Evolutionary conservation across 2,329 filamentous ascomycete genomes (phyloP).

Genomic region (Epichloe uncinata): DNA sequence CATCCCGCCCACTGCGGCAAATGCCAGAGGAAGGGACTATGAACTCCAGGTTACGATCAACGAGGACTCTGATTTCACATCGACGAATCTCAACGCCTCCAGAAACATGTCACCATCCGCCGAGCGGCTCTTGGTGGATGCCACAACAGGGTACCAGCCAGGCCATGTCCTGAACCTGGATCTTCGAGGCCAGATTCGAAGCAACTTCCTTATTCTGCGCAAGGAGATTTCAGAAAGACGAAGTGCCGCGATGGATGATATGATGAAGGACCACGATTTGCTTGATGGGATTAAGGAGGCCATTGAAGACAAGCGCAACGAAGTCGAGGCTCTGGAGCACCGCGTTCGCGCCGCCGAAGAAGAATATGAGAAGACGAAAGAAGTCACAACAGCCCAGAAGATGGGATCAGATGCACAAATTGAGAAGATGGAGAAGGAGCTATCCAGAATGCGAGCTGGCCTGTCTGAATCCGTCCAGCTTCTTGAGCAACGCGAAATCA

Average conservation of each 20-base stretch:
- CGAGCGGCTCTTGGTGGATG: slow-evolving; percentile 70
- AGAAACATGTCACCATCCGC: slow-evolving; percentile 26
- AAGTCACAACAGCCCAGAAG: slow-evolving; percentile 74
- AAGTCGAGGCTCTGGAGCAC: slow-evolving; percentile 86
- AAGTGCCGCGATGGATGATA: slow-evolving; percentile 68
- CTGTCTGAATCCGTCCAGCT: slow-evolving; percentile 78
- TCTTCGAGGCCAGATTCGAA: slow-evolving; percentile 69
- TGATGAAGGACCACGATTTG: slow-evolving; percentile 89
- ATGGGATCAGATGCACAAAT: slow-evolving; percentile 84
- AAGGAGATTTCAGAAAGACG: slow-evolving; percentile 90
- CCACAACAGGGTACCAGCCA: slow-evolving; percentile 78
- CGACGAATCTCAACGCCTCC: slow-evolving; percentile 40
- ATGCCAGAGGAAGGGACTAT: slow-evolving; percentile 74
- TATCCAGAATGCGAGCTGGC: slow-evolving; percentile 80
- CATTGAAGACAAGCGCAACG: slow-evolving; percentile 86
- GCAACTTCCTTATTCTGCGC: slow-evolving; percentile 60
- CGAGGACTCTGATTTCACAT: slow-evolving; percentile 62
- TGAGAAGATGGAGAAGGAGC: slow-evolving; percentile 96
- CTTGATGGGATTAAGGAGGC: slow-evolving; percentile 92
- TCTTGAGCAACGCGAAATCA: slow-evolving; percentile 92
- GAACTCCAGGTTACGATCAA: slow-evolving; percentile 77
- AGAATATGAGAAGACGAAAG: slow-evolving; percentile 88
- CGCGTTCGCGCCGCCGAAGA: slow-evolving; percentile 78
- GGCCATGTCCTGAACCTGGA: slow-evolving; percentile 85
- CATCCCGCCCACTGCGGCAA: slow-evolving; percentile 71